Base-by-base conservation (phyloP, 257 asterid species). In the Ophiorrhiza pumila region DNA sequence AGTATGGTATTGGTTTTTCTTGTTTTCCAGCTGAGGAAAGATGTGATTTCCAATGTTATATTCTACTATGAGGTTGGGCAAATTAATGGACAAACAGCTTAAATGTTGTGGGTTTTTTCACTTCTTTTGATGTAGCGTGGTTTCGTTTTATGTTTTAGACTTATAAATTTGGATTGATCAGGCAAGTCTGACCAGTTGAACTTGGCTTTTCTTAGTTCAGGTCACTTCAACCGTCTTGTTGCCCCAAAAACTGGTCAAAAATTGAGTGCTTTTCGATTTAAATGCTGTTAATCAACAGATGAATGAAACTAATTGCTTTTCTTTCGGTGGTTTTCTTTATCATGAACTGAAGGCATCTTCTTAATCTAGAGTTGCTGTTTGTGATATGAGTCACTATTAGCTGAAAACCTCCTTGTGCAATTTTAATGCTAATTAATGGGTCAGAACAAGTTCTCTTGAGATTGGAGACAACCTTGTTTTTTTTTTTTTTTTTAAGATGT, bases 41-140 rank as follows among this genome's bases (percentile, higher is more conserved):
- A 32, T 20, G 45, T 20, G 46, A 23, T 53, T 57, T 74, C 39
- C 32, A 57, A n/a, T 43, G 42, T 23, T 52, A 18, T 56, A 2
- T 23, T 66, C 39, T 29, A 66, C 50, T 37, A n/a, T 47, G 65
- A 22, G 15, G 29, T 65, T 5, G 60, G 34, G 22, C 4, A 13
- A 31, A 52, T 73, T 46, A 39, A 18, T 27, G 23, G 55, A 45
- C 64, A 63, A 63, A 37, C 61, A 49, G 45, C 31, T 74, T 58
- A 43, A 14, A 0, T 6, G 10, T 61, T 49, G 4, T 29, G 7
- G 17, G 50, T 18, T 52, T 47, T 8, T 60, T 72, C 20, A 70
- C 42, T 39, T 37, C 42, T 37, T 34, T 34, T 27, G 72, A 55
- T 31, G 13, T 25, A 12, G 25, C n/a, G 18, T 46, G 20, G 8